Evolutionary conservation across 768 basidiomycete species (phyloP).

Genomic region (Holtermanniella nyarrowii): DNA sequence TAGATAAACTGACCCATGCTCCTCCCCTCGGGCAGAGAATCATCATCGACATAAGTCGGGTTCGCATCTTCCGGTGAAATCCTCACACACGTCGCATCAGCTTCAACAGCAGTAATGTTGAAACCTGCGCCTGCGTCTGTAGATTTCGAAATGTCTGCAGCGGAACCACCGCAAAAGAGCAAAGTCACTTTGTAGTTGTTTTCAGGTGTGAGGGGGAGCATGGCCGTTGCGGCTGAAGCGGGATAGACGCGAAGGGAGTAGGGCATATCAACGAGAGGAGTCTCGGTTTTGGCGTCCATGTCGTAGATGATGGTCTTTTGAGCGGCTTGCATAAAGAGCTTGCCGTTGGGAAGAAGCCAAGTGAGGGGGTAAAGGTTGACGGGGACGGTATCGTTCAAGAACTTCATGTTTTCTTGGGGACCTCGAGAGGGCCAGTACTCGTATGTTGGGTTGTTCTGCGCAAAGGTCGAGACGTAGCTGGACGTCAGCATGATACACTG

Average conservation of each 20-base stretch:
- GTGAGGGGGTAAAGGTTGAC: slow-evolving; percentile 63
- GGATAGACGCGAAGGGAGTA: slow-evolving; percentile 42
- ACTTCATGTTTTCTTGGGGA: slow-evolving; percentile 48
- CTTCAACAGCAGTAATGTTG: slow-evolving; percentile 47
- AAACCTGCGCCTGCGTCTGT: slow-evolving; percentile 62
- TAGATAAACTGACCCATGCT: slow-evolving; percentile 88
- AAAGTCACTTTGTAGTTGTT: slow-evolving; percentile 81
- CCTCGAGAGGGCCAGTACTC: slow-evolving; percentile 66
- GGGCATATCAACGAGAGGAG: slow-evolving; percentile 52
- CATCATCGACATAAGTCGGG: slow-evolving; percentile 37
- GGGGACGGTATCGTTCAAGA: slow-evolving; percentile 60
- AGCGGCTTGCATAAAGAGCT: slow-evolving; percentile 43
- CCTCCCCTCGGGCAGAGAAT: slow-evolving; percentile 34
- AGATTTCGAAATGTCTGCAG: slow-evolving; percentile 48
- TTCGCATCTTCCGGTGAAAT: slow-evolving; percentile 54
- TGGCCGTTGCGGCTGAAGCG: slow-evolving; percentile 73
- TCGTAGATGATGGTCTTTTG: slow-evolving; percentile 51
- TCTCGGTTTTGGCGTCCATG: slow-evolving; percentile 53
- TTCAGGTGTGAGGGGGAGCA: slow-evolving; percentile 80
- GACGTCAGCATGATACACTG: not conserved
- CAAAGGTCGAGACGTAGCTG: slow-evolving; percentile 59
- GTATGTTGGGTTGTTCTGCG: slow-evolving; percentile 57
- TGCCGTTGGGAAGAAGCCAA: slow-evolving; percentile 50
- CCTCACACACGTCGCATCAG: slow-evolving; percentile 67
- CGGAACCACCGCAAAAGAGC: slow-evolving; percentile 79